Evolutionary conservation across 192 early-diverging fungal species (phyloP), one percentile per base, ranked within the genome.

Genomic region (Spizellomyces sp.): DNA sequence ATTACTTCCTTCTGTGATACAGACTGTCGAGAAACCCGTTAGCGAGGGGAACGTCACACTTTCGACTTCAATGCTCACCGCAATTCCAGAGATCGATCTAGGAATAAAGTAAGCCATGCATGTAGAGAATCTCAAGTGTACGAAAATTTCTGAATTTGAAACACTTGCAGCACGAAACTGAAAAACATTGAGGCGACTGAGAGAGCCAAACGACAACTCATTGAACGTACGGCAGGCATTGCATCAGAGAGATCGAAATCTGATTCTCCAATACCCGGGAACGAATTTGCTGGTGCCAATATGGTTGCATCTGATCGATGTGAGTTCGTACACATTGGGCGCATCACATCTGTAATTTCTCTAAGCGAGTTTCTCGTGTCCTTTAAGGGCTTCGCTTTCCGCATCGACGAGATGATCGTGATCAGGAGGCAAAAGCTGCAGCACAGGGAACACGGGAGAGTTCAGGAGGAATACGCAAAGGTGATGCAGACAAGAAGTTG

Each of bases 61-160:
- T 42, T 94, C 93, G 5, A 85, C 93, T 15, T 86, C 89, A 9
- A 94, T 97, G 93, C 73, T 97, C 44, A 93, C 93, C 6, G 92
- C 92, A 5, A 95, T 97, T 66, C 95, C 94, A 8, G 94, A 95
- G 74, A 91, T 94, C 8, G 93, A 95, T 71, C 79, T 97, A 8
- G 95, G 94, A 21, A 90, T 91, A 48, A 88, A 87, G 85, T 90
- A 85, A 21, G 86, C 82, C 22, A 68, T 75, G 19, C n/a, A 45
- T 14, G 48, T 17, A 14, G 9, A 27, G 52, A 62, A 6, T 27
- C 60, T 36, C 27, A 36, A 41, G 15, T 6, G 6, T 62, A 36
- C 36, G 17, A 0, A 62, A 5, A 5, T 62, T 62, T 6, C 5
- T 41, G 41, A 21, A 62, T 4, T 62, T 21, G 15, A 27, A 15